phyloP scores from a whole-genome alignment of 768 basidiomycete genomes.

The Tremella yokohamensis region DNA sequence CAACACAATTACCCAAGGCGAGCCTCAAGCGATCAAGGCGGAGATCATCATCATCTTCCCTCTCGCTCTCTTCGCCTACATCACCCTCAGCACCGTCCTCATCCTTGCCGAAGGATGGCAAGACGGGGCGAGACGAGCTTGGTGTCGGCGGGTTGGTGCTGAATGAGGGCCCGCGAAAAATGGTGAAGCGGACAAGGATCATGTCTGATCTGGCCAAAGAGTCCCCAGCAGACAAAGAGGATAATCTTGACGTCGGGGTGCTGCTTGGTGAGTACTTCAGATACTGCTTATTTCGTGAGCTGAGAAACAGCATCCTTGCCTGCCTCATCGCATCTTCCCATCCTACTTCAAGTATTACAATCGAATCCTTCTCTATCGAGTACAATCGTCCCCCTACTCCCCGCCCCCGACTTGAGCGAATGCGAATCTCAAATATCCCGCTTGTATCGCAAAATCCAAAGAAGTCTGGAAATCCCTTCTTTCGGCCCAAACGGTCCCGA shows the following conservation, averaged over 20 bases:
- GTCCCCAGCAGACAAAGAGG: neutral
- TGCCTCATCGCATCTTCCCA: constrained; percentile 32
- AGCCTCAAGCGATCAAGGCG: constrained; percentile 28
- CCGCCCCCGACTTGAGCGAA: constrained; percentile 28
- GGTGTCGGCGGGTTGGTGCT: constrained; percentile 27
- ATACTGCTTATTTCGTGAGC: neutral
- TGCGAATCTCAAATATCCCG: constrained; percentile 19
- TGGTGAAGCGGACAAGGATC: constrained; percentile 9
- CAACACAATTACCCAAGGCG: neutral
- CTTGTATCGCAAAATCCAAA: too few relatives aligned
- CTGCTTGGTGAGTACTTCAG: constrained; percentile 31
- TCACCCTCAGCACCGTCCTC: constrained; percentile 8
- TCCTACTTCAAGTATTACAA: constrained; percentile 31
- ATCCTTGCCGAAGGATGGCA: neutral
- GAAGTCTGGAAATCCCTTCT: constrained; percentile 12
- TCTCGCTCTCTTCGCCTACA: constrained; percentile 26
- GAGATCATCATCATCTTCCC: constrained; percentile 28
- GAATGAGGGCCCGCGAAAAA: constrained; percentile 16
- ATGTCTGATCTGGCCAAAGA: neutral
- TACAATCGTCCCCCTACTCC: constrained; percentile 26
- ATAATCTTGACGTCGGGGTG: constrained; percentile 36
- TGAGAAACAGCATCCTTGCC: constrained; percentile 33
- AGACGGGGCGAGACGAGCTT: constrained; percentile 20
- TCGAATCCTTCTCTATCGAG: constrained; percentile 24
- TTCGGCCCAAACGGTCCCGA: constrained; percentile 19